Base-by-base conservation (phyloP, 2,329 filamentous ascomycete species). In the Botrytis hyacinthi region DNA sequence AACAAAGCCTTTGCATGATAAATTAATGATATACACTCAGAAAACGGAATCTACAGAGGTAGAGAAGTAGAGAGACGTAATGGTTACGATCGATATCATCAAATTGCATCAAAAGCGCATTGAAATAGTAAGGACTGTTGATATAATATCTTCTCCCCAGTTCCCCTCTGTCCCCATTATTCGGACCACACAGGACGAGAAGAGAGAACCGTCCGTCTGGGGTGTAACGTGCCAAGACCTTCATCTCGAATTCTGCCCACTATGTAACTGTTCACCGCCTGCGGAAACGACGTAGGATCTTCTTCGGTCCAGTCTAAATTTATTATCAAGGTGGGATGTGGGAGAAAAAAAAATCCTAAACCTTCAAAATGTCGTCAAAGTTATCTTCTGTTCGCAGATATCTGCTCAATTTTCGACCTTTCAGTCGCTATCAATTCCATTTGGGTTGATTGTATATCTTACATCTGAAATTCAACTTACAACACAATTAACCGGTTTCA, bases 321-420 rank as follows among this genome's bases (percentile, higher is more conserved):
- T 22, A 37, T n/a, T 40, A 48, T 72, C 60, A 37, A 60, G 48
- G 62, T 68, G 70, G 70, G 70, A 72, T 72, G 48, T 29, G 20
- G 6, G 20, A 29, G 29, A 57, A 66, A 72, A 72, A 71, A 72
- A 67, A 59, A 46, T n/a, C 70, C 65, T 62, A 72, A 72, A 68
- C 70, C 65, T 67, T 72, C 62, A 72, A 60, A 68, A 72, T 72
- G 70, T 72, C 48, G 37, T 72, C 35, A 32, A 59, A 46, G n/a
- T 68, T 37, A 68, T 67, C 59, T 54, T 44, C 48, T 29, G 20
- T 51, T n/a, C n/a, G 70, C 62, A 67, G 61, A 37, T 46, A 46
- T 68, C 70, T 59, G 61, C 62, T 37, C 18, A 9, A 46, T 37
- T 44, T 59, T 12, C 35, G n/a, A 51, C 44, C 35, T 60, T 68